These are phyloP conservation scores for Diaporthe aspalathi DNA, from an alignment of 2,329 filamentous ascomycete species.

Conservation along the genomic window DNA sequence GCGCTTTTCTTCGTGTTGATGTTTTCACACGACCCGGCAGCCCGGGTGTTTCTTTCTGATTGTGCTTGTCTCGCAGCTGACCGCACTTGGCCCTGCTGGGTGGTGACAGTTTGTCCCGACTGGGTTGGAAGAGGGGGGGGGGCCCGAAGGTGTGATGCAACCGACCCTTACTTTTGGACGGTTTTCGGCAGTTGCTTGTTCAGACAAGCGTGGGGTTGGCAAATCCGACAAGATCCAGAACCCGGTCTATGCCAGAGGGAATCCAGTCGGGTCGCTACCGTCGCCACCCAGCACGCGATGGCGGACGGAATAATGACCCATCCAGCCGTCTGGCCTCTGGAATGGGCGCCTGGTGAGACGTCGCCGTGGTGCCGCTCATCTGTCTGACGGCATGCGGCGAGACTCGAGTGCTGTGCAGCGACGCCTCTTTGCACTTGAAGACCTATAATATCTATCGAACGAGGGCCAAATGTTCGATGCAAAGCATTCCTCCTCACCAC, in stretches of 20 bases:
- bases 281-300: constrained; percentile 18
- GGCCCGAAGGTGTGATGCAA: constrained; percentile 1
- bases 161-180: constrained; percentile 6
- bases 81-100: background rate
- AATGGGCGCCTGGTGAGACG: background rate
- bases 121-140: background rate
- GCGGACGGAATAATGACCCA: constrained; percentile 12
- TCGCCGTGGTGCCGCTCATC: background rate
- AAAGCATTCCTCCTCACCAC: background rate
- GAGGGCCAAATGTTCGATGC: background rate
- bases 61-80: background rate
- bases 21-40: background rate
- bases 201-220: constrained; percentile 11
- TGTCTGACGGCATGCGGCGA: background rate
- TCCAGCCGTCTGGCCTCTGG: background rate
- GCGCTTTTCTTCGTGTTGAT: background rate
- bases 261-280: background rate
- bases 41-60: background rate
- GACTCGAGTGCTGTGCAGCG: background rate
- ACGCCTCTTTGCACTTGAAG: background rate
- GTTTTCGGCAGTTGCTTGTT: constrained; percentile 36
- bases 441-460: background rate
- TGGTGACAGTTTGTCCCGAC: background rate
- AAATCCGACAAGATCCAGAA: constrained; percentile 21
- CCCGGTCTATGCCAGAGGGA: constrained; percentile 1